Conservation (phyloP, 768 basidiomycete genomes). For the Phlegmacium glaucopus region DNA sequence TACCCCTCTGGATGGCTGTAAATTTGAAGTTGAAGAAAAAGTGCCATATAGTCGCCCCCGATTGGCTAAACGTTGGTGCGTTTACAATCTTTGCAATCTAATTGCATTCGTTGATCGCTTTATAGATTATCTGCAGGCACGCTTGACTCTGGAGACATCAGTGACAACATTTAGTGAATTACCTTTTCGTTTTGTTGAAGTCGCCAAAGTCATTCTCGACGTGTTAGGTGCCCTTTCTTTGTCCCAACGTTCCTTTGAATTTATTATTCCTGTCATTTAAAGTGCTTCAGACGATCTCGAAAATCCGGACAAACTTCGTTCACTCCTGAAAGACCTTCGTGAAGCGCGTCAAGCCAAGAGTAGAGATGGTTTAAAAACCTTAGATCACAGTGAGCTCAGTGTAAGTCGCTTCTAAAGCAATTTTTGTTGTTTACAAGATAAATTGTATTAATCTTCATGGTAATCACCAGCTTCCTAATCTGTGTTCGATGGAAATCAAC, state of each 20-base stretch:
- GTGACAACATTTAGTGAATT: slow-evolving; percentile 71
- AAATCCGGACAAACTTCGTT: slow-evolving; percentile 78
- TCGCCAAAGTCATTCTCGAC: slow-evolving; percentile 90
- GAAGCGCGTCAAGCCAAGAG: slow-evolving; percentile 95
- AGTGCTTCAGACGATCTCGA: slow-evolving; percentile 92
- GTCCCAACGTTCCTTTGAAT: background rate
- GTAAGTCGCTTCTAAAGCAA: slow-evolving; percentile 37
- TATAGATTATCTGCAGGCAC: slow-evolving; percentile 71
- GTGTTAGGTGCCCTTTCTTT: slow-evolving; percentile 51
- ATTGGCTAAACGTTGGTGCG: slow-evolving; percentile 86
- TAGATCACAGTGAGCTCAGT: slow-evolving; percentile 80
- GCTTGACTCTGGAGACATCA: slow-evolving; percentile 71
- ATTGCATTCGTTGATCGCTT: background rate
- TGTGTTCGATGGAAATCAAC: slow-evolving; percentile 91
- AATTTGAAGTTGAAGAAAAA: slow-evolving; percentile 94
- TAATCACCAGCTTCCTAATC: slow-evolving; percentile 64
- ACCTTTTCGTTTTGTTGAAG: slow-evolving; percentile 87
- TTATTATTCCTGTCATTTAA: background rate
- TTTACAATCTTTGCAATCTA: slow-evolving; percentile 3
- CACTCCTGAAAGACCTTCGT: slow-evolving; percentile 89
- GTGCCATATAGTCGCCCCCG: slow-evolving; percentile 87
- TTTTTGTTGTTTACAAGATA: background rate
- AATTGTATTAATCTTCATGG: background rate
- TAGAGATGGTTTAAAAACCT: slow-evolving; percentile 73
- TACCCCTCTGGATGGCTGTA: slow-evolving; percentile 97